These are phyloP conservation scores for Claviceps sp. DNA, from an alignment of 2,329 filamentous ascomycete genomes.

Conservation along the genomic window DNA sequence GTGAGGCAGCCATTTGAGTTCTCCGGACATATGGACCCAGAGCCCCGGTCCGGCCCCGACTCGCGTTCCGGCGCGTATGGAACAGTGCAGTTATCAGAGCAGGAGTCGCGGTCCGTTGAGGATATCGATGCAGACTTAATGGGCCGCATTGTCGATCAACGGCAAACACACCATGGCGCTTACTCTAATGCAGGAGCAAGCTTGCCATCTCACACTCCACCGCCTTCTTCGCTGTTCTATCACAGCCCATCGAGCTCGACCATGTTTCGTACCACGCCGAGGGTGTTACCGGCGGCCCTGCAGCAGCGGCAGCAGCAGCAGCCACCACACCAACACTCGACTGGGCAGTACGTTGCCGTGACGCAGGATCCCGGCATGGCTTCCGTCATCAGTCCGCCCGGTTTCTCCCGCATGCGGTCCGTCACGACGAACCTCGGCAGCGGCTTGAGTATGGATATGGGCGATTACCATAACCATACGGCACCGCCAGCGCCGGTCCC, in stretches of 20 bases:
- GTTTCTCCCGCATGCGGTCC: slow-evolving; percentile 1
- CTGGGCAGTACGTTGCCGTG: neutral
- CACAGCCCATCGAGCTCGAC: neutral
- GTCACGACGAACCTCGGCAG: neutral
- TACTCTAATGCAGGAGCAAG: slow-evolving; percentile 1
- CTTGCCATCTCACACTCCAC: slow-evolving; percentile 1
- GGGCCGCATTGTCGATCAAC: neutral
- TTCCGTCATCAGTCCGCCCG: neutral
- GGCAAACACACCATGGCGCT: neutral
- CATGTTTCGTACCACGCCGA: slow-evolving; percentile 1
- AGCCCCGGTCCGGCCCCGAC: neutral
- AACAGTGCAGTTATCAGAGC: slow-evolving; percentile 1
- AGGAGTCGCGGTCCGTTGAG: slow-evolving; percentile 4
- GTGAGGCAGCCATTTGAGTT: neutral
- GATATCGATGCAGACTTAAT: neutral
- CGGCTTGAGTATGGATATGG: slow-evolving; percentile 3
- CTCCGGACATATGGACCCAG: neutral
- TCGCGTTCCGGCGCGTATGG: neutral
- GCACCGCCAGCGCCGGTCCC: neutral
- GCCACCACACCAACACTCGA: neutral
- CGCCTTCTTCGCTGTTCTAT: slow-evolving; percentile 3
- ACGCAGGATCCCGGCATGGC: neutral
- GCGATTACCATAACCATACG: neutral
- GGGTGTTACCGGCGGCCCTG: slow-evolving; percentile 2
- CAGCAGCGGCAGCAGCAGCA: slow-evolving; percentile 2